These are phyloP conservation scores for Ceratobasidium sp. DNA, from an alignment of 1,284 basidiomycete species.

Conservation along the genomic window DNA sequence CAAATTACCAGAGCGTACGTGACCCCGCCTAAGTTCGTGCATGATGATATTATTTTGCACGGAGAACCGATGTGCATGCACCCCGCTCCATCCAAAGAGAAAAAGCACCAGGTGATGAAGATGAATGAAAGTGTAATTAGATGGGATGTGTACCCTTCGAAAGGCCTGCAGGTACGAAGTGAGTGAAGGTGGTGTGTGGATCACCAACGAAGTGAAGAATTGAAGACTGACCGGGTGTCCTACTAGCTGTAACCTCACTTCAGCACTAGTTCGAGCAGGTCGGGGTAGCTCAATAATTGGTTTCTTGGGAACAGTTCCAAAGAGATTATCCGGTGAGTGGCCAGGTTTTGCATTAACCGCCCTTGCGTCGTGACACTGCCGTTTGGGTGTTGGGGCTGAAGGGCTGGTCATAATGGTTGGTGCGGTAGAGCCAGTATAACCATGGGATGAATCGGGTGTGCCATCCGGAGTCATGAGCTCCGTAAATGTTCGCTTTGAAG, in stretches of 20 bases:
- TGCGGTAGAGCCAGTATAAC: constrained; percentile 19
- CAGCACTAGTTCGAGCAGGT: constrained; percentile 32
- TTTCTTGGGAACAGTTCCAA: constrained; percentile 35
- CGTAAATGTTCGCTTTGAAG: constrained; percentile 31
- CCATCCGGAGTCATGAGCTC: constrained; percentile 38
- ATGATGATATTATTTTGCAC: constrained; percentile 37
- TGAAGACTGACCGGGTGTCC: constrained; percentile 16
- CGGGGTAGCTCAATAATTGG: constrained; percentile 17
- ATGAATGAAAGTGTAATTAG: constrained; percentile 70
- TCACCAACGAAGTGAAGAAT: background rate
- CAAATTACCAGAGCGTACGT: constrained; percentile 28
- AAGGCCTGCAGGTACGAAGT: constrained; percentile 53
- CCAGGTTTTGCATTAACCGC: constrained; percentile 34
- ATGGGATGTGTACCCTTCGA: constrained; percentile 69
- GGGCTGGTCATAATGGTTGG: constrained; percentile 5
- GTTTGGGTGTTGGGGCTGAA: constrained; percentile 27
- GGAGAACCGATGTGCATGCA: constrained; percentile 44
- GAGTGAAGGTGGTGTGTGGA: background rate
- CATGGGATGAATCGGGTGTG: constrained; percentile 19
- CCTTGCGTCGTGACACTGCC: constrained; percentile 39
- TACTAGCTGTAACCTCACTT: constrained; percentile 33
- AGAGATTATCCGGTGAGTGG: constrained; percentile 31
- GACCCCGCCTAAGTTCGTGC: constrained; percentile 16
- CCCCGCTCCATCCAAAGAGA: constrained; percentile 58
- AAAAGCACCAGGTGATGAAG: constrained; percentile 66